Evolutionary conservation across 495 filamentous ascomycete genomes (phyloP).

Genomic region (Penicillium chermesinum): DNA sequence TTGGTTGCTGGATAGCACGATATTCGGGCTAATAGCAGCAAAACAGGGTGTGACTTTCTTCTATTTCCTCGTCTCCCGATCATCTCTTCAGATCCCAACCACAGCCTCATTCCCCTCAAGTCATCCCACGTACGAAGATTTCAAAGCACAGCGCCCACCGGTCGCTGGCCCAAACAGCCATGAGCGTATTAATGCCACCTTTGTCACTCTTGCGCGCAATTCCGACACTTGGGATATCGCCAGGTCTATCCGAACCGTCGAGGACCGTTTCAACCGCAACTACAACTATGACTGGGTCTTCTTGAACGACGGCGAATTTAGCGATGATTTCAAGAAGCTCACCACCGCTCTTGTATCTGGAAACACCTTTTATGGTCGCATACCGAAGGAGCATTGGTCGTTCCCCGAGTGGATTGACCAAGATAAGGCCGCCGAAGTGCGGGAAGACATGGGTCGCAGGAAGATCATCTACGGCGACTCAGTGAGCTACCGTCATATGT

Average conservation of each 20-base stretch:
- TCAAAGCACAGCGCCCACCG: conserved; percentile 23
- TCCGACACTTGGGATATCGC: conserved; percentile 94
- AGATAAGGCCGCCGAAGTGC: conserved; percentile 72
- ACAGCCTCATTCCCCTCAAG: conserved; percentile 20
- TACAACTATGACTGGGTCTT: conserved; percentile 99
- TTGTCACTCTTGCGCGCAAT: conserved; percentile 92
- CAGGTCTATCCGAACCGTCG: conserved; percentile 86
- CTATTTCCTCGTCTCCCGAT: conserved; percentile 78
- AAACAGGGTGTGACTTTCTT: conserved; percentile 64
- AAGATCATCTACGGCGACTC: conserved; percentile 97
- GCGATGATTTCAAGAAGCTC: conserved; percentile 85
- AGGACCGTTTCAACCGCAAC: conserved; percentile 94
- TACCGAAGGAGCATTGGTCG: conserved; percentile 83
- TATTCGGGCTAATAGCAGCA: neutral
- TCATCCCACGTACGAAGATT: conserved; percentile 21
- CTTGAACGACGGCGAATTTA: conserved; percentile 90
- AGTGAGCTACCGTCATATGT: conserved; percentile 89
- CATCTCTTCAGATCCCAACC: conserved; percentile 47
- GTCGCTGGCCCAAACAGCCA: conserved; percentile 49
- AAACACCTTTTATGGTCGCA: conserved; percentile 80
- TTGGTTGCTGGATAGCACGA: too few relatives aligned
- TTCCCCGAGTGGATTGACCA: conserved; percentile 83
- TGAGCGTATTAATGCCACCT: conserved; percentile 87
- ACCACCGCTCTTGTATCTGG: conserved; percentile 87
- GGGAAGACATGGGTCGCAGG: conserved; percentile 75